A percentile compares a stretch with the other conserved stretches of the same genome.
phyloP scores from a whole-genome alignment of 2,329 filamentous ascomycete genomes.

The Beauveria caledonica region DNA sequence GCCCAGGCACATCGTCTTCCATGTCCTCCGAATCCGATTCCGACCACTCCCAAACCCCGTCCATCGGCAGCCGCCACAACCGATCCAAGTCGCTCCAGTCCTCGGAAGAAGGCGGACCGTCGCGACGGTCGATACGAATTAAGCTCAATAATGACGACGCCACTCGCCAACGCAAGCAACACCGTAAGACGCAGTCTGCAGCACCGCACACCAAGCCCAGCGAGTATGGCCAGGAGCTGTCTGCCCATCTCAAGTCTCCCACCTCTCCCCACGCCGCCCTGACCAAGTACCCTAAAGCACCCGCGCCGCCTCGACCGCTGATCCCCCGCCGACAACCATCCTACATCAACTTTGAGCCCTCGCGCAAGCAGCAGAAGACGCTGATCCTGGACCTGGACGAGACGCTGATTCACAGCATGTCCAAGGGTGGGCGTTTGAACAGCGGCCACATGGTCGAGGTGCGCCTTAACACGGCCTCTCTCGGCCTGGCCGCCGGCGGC shows the following conservation, averaged over 20 bases:
- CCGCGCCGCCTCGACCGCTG: slow-evolving; percentile 79
- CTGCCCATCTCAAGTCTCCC: slow-evolving; percentile 85
- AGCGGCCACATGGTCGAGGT: slow-evolving; percentile 99
- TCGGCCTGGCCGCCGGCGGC: slow-evolving; percentile 56
- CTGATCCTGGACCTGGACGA: slow-evolving; percentile 93
- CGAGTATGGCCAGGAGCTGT: slow-evolving; percentile 43
- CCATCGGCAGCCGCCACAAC: slow-evolving; percentile 38
- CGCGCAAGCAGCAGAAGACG: slow-evolving; percentile 70
- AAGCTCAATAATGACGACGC: slow-evolving; percentile 79
- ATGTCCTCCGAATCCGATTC: slow-evolving; percentile 65
- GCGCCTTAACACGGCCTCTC: slow-evolving; percentile 65
- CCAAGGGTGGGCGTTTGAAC: slow-evolving; percentile 90
- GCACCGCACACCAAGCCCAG: slow-evolving; percentile 35
- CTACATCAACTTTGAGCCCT: slow-evolving; percentile 58
- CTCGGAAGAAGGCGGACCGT: slow-evolving; percentile 54
- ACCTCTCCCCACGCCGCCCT: slow-evolving; percentile 72
- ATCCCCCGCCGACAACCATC: slow-evolving; percentile 86
- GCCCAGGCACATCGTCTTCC: slow-evolving; percentile 45
- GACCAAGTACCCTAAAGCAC: slow-evolving; percentile 84
- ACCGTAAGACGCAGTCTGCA: slow-evolving; percentile 50
- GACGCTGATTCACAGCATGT: slow-evolving; percentile 95
- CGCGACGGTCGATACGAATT: slow-evolving; percentile 78
- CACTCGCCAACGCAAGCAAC: slow-evolving; percentile 65
- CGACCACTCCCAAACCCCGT: slow-evolving; percentile 31
- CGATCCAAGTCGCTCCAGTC: slow-evolving; percentile 55